Base-by-base conservation (phyloP, 1,139 yeast species). In the Entelexis sorbosivorans region DNA sequence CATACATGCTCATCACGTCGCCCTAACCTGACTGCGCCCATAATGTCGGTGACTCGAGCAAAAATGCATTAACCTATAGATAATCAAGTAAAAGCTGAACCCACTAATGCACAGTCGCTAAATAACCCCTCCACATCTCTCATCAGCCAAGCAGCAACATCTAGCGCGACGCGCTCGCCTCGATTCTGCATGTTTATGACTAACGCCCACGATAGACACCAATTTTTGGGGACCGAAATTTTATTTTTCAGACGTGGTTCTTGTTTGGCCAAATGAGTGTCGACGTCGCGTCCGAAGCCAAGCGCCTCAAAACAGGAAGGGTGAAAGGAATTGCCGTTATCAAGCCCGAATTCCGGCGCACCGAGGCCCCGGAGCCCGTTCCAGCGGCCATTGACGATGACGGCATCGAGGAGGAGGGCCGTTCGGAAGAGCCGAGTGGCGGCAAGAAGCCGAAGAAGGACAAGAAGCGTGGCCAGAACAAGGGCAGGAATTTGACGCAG, bases 381-480 rank as follows among this genome's bases (percentile, higher is more conserved):
- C 63, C 60, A 31, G 44, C 31, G 3, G 57, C 56, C 8, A 64
- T 61, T 4, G 20, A 19, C 3, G 52, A 49, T 16, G 51, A 43
- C 35, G 46, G 31, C 13, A 66, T 61, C 32, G 70, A 66, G 33
- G 61, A 59, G 49, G 77, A 75, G 49, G 78, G 74, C 48, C 79
- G 73, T 32, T 82, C 78, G 48, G 81, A 75, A 60, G 72, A 68
- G 52, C 66, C 14, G 8, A 24, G 14, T 10, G 49, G 49, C 22
- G 40, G 43, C 6, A 29, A 33, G 17, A 32, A 24, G 17, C 36
- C 44, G 5, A 48, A 48, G 38, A 45, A 46, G 35, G 75, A 74
- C 54, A 67, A 70, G 44, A 74, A 77, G 65, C 73, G 89, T 49
- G 98, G 98, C 1, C 97, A 91, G 69, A 91, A 91, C 68, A 89